Conservation (phyloP, 2,329 filamentous ascomycete species). For the Hypoxylon sp. region DNA sequence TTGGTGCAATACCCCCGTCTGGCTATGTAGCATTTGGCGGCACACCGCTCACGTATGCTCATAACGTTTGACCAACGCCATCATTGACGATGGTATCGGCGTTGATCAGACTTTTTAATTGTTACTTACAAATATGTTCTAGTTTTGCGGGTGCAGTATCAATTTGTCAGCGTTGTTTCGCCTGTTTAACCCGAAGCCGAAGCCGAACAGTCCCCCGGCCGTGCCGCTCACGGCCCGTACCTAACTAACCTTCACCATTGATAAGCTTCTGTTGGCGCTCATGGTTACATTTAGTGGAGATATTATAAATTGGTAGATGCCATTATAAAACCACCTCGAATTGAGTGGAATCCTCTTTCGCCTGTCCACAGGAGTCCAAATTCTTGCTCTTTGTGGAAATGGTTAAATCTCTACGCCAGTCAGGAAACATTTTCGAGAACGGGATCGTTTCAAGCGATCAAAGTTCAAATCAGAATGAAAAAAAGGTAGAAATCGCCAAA, state of each 20-base stretch:
- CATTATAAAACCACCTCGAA: conserved; percentile 4
- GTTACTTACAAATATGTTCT: not conserved
- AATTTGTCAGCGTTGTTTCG: conserved; percentile 1
- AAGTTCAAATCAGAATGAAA: conserved; percentile 17
- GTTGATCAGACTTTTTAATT: not conserved
- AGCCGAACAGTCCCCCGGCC: conserved; percentile 17
- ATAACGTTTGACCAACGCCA: not conserved
- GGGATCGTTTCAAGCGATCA: conserved; percentile 1
- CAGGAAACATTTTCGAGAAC: conserved; percentile 11
- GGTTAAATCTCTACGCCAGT: conserved; percentile 2
- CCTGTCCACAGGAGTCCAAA: not conserved
- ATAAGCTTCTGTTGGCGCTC: not conserved
- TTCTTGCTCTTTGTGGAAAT: conserved; percentile 2
- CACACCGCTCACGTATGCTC: not conserved
- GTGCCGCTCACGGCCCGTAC: not conserved
- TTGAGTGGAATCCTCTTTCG: not conserved
- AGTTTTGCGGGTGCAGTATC: not conserved
- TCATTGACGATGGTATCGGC: not conserved
- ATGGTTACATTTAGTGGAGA: conserved; percentile 17
- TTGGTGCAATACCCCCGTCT: not conserved
- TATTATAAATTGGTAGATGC: conserved; percentile 18
- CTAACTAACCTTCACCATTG: not conserved
- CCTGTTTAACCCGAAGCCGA: conserved; percentile 2
- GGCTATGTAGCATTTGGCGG: not conserved
- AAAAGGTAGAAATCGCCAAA: conserved; percentile 4